These are phyloP conservation scores for Kluyveromyces nonfermentans DNA, from an alignment of 805 yeast species.

Conservation along the genomic window DNA sequence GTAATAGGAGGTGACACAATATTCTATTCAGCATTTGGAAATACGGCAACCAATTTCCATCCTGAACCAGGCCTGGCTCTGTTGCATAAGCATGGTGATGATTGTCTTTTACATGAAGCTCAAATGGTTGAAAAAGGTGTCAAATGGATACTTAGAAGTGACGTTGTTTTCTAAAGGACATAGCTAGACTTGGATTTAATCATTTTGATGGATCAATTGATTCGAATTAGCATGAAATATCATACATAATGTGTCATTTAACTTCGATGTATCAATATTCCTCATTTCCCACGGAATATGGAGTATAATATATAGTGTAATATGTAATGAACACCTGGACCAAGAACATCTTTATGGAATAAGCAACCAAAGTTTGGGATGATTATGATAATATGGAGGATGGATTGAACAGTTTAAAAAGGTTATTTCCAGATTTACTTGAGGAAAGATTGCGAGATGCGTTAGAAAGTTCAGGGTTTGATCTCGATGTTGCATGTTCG, in stretches of 20 bases:
- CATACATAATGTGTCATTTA: too few relatives aligned
- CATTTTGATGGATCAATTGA: too few relatives aligned
- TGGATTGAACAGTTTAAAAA: not conserved
- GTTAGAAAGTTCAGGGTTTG: constrained; percentile 12
- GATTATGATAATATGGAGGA: not conserved
- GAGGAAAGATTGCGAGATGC: constrained; percentile 9
- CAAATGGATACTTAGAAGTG: constrained; percentile 58
- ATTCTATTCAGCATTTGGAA: constrained; percentile 31
- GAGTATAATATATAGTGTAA: not conserved
- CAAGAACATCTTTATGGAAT: not conserved
- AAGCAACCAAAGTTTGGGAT: not conserved
- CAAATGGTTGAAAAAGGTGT: constrained; percentile 41
- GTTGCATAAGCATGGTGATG: constrained; percentile 58
- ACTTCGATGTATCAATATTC: not conserved
- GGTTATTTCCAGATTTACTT: constrained; percentile 18
- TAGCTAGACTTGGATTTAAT: not conserved
- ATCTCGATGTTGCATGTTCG: constrained; percentile 17
- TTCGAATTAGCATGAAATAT: too few relatives aligned
- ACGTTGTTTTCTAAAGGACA: constrained; percentile 32
- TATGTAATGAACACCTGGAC: not conserved
- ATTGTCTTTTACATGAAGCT: constrained; percentile 53
- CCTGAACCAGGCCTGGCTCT: constrained; percentile 49
- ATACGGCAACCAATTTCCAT: constrained; percentile 28
- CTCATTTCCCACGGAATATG: not conserved
- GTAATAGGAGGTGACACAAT: constrained; percentile 53